Evolutionary conservation across 2,329 filamentous ascomycete species (phyloP), one percentile per base, ranked within the genome.

Genomic region (Fragosphaeria purpurea): DNA sequence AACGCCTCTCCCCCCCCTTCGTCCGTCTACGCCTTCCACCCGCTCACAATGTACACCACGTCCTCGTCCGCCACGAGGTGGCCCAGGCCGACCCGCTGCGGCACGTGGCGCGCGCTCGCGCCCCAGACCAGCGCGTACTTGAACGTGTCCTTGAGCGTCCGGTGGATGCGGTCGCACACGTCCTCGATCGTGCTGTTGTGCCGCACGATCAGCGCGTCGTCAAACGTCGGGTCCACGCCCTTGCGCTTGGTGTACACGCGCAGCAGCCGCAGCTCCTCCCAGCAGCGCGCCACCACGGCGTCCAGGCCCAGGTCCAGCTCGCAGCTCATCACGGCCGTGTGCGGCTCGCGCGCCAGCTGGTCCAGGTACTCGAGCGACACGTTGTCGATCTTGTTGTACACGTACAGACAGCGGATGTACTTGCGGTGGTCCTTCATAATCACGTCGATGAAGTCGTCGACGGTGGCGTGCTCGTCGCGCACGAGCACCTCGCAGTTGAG

Each of bases 361-460:
- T 98, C 87, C 45, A 98, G 79, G 69, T 94, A 95, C 65, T 96
- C 89, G 57, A 98, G 79, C 41, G 86, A 91, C 54, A 98, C 87
- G 65, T 82, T 85, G 71, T 98, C 93, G 70, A 98, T 95, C 72
- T 98, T 98, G 84, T 98, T 98, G 82, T 98, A 98, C 35, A 97
- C 91, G 70, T 98, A 98, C 35, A 98, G 77, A 63, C 88, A 84
- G 65, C 76, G 81, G 73, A 98, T 96, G 74, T 98, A 98, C 68
- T 95, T 98, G 63, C 93, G 77, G 73, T 98, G 93, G 64, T 96
- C 88, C 69, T 93, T 95, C 91, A 97, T 97, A 69, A 98, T 96
- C 55, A 96, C 89, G 67, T 98, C 93, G 71, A 98, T 98, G 67
- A 98, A 86, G 69, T 98, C 91, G 70, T 98, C 93, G 38, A 98